Conservation (phyloP, 371 early-diverging fungal genomes). For the Dichotomocladium elegans region DNA sequence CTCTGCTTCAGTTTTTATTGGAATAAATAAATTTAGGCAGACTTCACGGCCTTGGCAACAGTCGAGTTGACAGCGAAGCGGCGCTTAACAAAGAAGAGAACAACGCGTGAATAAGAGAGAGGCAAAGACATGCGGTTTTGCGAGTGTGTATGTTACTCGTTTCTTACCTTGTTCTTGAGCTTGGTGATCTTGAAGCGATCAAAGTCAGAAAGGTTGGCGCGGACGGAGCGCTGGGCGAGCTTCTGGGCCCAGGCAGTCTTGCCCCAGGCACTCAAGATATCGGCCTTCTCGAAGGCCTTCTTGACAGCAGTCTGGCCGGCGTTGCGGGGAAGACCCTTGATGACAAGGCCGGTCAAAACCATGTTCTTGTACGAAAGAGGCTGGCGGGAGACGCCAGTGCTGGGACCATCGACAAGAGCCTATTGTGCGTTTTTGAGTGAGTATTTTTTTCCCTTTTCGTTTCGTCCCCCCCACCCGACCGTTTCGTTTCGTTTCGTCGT, state of each 20-base stretch:
- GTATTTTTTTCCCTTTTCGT: neutral
- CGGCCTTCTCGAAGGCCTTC: constrained; percentile 83
- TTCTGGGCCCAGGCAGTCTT: constrained; percentile 95
- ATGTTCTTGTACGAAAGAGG: constrained; percentile 83
- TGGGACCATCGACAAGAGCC: constrained; percentile 97
- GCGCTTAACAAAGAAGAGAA: too few species aligned
- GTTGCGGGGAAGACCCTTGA: constrained; percentile 86
- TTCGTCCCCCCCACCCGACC: neutral
- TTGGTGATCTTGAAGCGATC: constrained; percentile 95
- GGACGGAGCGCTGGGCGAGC: constrained; percentile 75
- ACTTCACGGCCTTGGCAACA: too few species aligned
- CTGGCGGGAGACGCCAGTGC: constrained; percentile 91
- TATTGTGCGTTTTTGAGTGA: constrained; percentile 14
- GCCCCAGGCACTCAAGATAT: constrained; percentile 75
- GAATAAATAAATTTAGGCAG: too few species aligned
- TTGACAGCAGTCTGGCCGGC: constrained; percentile 75
- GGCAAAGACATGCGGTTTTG: too few species aligned
- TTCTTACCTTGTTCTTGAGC: constrained; percentile 81
- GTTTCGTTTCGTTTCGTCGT: neutral
- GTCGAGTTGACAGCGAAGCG: too few species aligned
- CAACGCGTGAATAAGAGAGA: too few species aligned
- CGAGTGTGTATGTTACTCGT: too few species aligned
- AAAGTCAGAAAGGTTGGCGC: constrained; percentile 88
- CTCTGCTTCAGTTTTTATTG: too few species aligned
- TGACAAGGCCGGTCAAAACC: constrained; percentile 83